Evolutionary conservation across 345 rosid genomes (phyloP).

Genomic region (Odontarrhena argentea): DNA sequence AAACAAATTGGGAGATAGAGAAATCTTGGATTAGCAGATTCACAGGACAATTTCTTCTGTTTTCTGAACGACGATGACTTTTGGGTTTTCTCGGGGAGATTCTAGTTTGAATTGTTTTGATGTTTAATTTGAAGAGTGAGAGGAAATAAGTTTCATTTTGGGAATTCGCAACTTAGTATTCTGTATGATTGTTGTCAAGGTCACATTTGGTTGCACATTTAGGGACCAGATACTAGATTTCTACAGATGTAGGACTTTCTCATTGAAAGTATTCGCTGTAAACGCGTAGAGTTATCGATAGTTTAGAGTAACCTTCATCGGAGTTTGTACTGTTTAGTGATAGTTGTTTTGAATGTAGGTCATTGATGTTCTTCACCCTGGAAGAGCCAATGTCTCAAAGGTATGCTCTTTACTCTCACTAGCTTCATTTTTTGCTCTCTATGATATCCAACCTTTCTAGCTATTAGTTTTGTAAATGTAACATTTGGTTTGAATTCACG

Average conservation of each 20-base stretch:
- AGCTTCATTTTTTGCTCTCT: no score
- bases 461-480: not conserved
- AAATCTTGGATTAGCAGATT: not conserved
- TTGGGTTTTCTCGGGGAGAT: not conserved
- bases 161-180: no score
- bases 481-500: not conserved
- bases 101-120: no score
- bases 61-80: not conserved
- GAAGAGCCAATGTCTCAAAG: constrained; percentile 92
- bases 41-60: not conserved
- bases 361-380: constrained; percentile 96
- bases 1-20: not conserved
- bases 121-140: not conserved
- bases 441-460: no score
- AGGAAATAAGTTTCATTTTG: not conserved
- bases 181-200: not conserved
- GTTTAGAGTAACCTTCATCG: not conserved
- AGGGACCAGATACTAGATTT: not conserved
- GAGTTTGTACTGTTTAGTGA: not conserved
- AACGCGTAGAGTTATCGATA: not conserved
- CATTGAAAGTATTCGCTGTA: not conserved
- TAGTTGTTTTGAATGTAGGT: constrained; percentile 47
- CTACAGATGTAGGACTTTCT: not conserved
- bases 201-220: not conserved
- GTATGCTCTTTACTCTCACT: constrained; percentile 38